phyloP scores from a whole-genome alignment of 1,284 basidiomycete genomes.

The Inonotus hispidus region DNA sequence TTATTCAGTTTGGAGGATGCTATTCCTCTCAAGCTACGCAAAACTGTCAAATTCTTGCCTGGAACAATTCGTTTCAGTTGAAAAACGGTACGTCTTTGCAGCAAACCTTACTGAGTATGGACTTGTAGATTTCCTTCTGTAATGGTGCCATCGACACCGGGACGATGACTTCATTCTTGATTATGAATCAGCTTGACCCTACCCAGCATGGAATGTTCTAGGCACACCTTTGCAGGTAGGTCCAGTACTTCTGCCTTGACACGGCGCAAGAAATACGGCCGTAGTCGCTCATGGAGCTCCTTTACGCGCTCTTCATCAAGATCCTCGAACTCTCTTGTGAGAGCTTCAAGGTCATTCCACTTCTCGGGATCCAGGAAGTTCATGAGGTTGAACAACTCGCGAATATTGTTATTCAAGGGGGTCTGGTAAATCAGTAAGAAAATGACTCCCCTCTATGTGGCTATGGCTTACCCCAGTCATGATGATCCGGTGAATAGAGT shows the following conservation, averaged over 20 bases:
- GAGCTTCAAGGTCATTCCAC: constrained; percentile 68
- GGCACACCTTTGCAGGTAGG: constrained; percentile 80
- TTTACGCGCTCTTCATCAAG: constrained; percentile 76
- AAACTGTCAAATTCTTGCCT: constrained; percentile 66
- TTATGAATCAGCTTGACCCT: constrained; percentile 15
- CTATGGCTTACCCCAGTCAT: constrained; percentile 72
- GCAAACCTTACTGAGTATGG: constrained; percentile 58
- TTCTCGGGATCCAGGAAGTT: constrained; percentile 81
- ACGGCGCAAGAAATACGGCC: constrained; percentile 90
- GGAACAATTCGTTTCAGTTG: constrained; percentile 13
- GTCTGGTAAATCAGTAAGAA: constrained; percentile 48
- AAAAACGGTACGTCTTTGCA: background rate
- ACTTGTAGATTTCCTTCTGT: constrained; percentile 87
- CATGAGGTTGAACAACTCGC: constrained; percentile 93
- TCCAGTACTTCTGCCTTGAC: constrained; percentile 91
- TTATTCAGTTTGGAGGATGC: constrained; percentile 31
- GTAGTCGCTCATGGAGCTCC: constrained; percentile 70
- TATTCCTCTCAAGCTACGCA: constrained; percentile 51
- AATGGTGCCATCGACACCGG: constrained; percentile 86
- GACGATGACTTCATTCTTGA: constrained; percentile 82
- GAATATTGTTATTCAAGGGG: constrained; percentile 94
- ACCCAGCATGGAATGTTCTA: background rate
- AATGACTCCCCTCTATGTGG: background rate
- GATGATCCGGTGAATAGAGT: constrained; percentile 77
- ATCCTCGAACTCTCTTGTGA: constrained; percentile 69